phyloP scores from a whole-genome alignment of 2,329 filamentous ascomycete genomes.

The Fusarium burgessii region DNA sequence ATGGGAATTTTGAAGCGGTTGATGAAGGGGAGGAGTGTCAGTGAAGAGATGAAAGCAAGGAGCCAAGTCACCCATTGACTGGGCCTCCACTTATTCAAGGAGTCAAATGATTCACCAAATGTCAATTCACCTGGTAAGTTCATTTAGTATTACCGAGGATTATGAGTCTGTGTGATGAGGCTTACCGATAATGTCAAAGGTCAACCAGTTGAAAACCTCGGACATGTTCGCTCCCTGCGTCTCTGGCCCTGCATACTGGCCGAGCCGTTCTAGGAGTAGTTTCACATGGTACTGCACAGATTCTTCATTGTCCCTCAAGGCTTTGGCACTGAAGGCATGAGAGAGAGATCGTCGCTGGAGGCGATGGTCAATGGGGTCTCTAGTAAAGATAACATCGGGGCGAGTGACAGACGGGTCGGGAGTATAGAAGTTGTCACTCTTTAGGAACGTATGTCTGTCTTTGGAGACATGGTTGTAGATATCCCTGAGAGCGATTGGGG shows the following conservation, averaged over 20 bases:
- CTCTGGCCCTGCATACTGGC: neutral
- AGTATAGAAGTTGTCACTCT: conserved; percentile 20
- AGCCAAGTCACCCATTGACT: conserved; percentile 20
- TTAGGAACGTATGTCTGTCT: conserved; percentile 10
- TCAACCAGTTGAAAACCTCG: conserved; percentile 22
- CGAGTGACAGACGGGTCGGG: neutral
- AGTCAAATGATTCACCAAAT: conserved; percentile 31
- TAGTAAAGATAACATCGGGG: conserved; percentile 10
- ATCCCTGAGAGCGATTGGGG: conserved; percentile 27
- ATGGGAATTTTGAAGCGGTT: conserved; percentile 14
- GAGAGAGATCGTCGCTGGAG: conserved; percentile 22
- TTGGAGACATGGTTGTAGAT: conserved; percentile 34
- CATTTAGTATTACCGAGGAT: accelerated
- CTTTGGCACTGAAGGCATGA: conserved; percentile 21
- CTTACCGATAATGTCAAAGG: conserved; percentile 33
- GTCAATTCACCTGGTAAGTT: conserved; percentile 8
- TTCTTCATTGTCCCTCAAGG: conserved; percentile 16
- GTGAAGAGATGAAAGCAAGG: neutral
- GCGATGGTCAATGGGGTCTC: conserved; percentile 17
- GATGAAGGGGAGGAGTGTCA: neutral
- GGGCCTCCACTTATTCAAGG: conserved; percentile 1
- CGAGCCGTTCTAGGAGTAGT: conserved; percentile 8
- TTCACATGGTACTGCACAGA: conserved; percentile 1
- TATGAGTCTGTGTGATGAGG: accelerated
- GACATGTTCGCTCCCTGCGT: conserved; percentile 3